These are phyloP conservation scores for Apiospora phragmitis DNA, from an alignment of 2,329 filamentous ascomycete species.

Conservation along the genomic window DNA sequence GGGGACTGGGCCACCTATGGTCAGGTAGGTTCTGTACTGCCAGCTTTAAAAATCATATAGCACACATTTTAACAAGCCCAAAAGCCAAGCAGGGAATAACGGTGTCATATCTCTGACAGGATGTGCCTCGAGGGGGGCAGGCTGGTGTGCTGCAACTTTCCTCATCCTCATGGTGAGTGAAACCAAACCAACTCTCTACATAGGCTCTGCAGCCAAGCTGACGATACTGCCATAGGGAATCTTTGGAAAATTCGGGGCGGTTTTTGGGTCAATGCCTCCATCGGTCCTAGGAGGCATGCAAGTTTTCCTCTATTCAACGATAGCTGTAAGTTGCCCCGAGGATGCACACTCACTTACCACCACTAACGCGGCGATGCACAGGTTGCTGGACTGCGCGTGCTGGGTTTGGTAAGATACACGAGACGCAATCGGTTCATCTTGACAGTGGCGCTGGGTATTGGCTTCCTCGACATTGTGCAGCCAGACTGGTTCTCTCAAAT, in stretches of 20 bases:
- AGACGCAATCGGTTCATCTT: conserved; percentile 67
- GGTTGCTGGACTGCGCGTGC: conserved; percentile 62
- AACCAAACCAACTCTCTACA: background rate
- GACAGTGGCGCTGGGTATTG: conserved; percentile 60
- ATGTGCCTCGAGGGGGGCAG: conserved; percentile 68
- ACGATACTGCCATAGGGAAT: conserved; percentile 46
- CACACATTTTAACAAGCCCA: background rate
- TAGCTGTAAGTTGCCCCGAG: conserved; percentile 47
- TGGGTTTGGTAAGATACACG: conserved; percentile 62
- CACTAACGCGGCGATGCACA: background rate
- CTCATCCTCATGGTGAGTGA: conserved; percentile 54
- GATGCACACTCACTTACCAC: background rate
- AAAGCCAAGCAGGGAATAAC: conserved; percentile 68
- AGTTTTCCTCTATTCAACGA: conserved; percentile 67
- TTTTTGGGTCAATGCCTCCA: conserved; percentile 64
- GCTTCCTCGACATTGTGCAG: conserved; percentile 50
- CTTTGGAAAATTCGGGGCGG: conserved; percentile 70
- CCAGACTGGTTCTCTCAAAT: conserved; percentile 39
- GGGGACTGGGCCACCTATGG: conserved; percentile 69
- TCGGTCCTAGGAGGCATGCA: conserved; percentile 49
- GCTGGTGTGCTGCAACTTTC: conserved; percentile 66
- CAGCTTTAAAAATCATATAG: background rate
- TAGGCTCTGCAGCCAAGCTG: background rate
- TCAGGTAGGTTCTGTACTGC: conserved; percentile 21
- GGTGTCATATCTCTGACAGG: conserved; percentile 68